Conservation (phyloP, 495 filamentous ascomycete genomes). For the Jackrogersella multiformis region DNA sequence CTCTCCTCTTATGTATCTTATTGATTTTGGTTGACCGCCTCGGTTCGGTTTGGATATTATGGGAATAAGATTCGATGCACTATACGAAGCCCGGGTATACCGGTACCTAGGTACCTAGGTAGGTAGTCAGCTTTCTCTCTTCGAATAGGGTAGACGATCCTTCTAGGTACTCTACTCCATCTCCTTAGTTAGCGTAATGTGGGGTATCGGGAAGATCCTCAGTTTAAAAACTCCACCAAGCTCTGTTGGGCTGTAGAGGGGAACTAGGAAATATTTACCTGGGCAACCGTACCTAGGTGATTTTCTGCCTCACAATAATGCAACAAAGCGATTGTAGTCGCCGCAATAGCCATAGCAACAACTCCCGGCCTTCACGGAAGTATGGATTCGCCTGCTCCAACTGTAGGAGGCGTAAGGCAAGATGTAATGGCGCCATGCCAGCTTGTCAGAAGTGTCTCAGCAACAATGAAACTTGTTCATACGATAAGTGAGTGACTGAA, state of each 20-base stretch:
- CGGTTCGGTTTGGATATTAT: too few relatives aligned
- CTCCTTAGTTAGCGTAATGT: too few relatives aligned
- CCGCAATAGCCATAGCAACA: not conserved
- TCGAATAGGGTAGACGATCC: too few relatives aligned
- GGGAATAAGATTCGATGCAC: too few relatives aligned
- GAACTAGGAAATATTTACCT: not conserved
- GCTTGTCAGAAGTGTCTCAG: conserved; percentile 13
- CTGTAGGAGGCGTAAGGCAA: conserved; percentile 4
- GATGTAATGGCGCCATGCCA: conserved; percentile 15
- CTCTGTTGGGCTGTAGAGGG: not conserved
- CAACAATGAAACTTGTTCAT: conserved; percentile 15
- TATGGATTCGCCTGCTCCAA: conserved; percentile 20
- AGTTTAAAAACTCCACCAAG: not conserved
- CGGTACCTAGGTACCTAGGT: too few relatives aligned
- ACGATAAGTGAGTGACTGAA: conserved; percentile 7
- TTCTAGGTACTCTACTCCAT: too few relatives aligned
- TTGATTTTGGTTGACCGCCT: too few relatives aligned
- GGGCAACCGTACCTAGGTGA: too few relatives aligned
- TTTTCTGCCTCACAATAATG: not conserved
- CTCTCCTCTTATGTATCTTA: too few relatives aligned
- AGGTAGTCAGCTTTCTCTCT: too few relatives aligned
- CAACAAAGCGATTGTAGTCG: not conserved
- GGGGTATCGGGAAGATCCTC: not conserved
- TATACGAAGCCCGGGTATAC: too few relatives aligned
- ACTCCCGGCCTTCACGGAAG: conserved; percentile 12